Conservation (phyloP, 2,329 filamentous ascomycete species). For the Fusarium sp. region DNA sequence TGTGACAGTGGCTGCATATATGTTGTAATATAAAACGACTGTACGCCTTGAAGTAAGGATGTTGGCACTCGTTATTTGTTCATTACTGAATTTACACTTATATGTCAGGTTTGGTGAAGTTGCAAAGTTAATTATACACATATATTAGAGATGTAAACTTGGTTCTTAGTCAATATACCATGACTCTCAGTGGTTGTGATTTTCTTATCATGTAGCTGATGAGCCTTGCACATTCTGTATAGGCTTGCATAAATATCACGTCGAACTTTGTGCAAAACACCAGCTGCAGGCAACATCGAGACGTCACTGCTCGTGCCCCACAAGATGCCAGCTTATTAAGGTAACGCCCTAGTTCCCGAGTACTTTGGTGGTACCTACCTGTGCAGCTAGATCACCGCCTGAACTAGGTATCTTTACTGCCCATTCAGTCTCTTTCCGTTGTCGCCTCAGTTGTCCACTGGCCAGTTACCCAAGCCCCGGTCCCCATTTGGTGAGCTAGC, state of each 20-base stretch:
- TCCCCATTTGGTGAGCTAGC: conserved; percentile 40
- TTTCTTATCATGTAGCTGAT: neutral
- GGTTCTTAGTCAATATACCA: neutral
- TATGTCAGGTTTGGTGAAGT: too few species aligned
- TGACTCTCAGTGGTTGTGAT: neutral
- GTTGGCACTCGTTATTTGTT: neutral
- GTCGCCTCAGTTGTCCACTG: conserved; percentile 35
- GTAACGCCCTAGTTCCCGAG: neutral
- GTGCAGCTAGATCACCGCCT: neutral
- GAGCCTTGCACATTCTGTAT: neutral
- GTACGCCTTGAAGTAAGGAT: neutral
- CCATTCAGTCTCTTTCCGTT: conserved; percentile 18
- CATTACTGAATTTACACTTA: neutral
- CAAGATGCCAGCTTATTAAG: conserved; percentile 35
- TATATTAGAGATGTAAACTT: neutral
- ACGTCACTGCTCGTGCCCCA: conserved; percentile 49
- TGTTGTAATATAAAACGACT: neutral
- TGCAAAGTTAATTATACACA: neutral
- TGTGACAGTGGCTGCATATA: neutral
- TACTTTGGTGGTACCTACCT: conserved; percentile 42
- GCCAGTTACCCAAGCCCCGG: conserved; percentile 39
- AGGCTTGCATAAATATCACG: conserved; percentile 19
- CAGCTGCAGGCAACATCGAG: conserved; percentile 51
- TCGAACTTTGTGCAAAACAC: conserved; percentile 19
- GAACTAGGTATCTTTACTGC: conserved; percentile 35